Evolutionary conservation across 2,329 filamentous ascomycete genomes (phyloP).

Genomic region (Botrytis aclada): DNA sequence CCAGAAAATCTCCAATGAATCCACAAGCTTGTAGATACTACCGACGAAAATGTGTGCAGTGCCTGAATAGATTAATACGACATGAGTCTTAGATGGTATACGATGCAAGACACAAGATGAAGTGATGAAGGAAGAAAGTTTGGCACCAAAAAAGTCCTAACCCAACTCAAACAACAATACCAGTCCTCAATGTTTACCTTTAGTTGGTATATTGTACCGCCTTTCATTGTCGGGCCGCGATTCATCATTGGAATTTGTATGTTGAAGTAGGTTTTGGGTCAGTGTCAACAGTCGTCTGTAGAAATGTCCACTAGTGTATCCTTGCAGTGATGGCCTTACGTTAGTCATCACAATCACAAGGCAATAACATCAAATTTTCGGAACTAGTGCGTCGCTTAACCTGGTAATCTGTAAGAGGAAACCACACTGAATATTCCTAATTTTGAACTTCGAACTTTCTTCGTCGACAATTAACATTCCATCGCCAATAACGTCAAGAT

Average conservation of each 20-base stretch:
- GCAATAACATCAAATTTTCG: too few species aligned
- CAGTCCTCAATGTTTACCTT: neutral
- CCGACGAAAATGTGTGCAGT: neutral
- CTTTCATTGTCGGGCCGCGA: neutral
- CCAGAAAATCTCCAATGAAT: neutral
- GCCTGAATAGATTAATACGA: neutral
- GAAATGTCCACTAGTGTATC: constrained; percentile 16
- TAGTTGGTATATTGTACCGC: neutral
- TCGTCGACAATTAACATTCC: constrained; percentile 9
- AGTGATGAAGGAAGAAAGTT: neutral
- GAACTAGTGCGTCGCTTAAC: too few species aligned
- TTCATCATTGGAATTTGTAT: neutral
- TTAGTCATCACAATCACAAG: neutral
- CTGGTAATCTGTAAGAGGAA: too few species aligned
- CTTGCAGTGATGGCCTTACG: neutral
- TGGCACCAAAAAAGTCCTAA: constrained; percentile 4
- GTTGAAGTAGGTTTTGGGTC: neutral
- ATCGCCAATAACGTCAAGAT: constrained; percentile 18
- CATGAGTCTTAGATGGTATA: neutral
- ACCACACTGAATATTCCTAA: too few species aligned
- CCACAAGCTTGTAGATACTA: neutral
- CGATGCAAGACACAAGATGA: constrained; percentile 1
- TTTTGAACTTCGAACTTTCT: constrained; percentile 3
- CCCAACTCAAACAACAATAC: neutral
- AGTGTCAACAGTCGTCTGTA: constrained; percentile 13